These are phyloP conservation scores for Zostera marina DNA, from an alignment of 116 monocot genomes.

Conservation along the genomic window DNA sequence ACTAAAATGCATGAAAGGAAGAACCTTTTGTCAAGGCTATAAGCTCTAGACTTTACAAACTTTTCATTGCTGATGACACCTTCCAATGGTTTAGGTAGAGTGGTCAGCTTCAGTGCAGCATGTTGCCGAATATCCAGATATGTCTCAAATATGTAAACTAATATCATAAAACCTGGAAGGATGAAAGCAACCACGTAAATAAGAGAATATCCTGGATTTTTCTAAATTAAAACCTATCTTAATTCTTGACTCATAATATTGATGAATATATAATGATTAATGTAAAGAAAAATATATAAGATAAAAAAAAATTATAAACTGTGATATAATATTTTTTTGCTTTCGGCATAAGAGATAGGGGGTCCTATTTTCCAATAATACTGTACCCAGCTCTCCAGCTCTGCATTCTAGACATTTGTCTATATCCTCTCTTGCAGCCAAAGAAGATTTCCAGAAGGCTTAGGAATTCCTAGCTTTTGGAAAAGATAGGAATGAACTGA, in stretches of 20 bases:
- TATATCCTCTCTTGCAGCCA: no score
- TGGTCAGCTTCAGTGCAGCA: slow-evolving; percentile 59
- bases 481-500: no score
- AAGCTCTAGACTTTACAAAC: slow-evolving; percentile 70
- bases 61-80: slow-evolving; percentile 78
- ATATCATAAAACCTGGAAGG: slow-evolving; percentile 75
- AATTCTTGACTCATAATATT: neutral
- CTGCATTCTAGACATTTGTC: no score
- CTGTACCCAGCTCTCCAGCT: no score
- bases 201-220: neutral
- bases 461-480: no score
- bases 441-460: no score
- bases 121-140: slow-evolving; percentile 91
- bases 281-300: neutral
- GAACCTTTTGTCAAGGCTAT: slow-evolving; percentile 95
- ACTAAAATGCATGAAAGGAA: neutral
- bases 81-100: slow-evolving; percentile 53
- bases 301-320: no score
- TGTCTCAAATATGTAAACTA: slow-evolving; percentile 84
- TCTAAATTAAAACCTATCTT: neutral
- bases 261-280: neutral
- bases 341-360: no score
- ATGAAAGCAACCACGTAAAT: neutral
- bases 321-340: no score
- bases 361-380: no score